These are phyloP conservation scores for Mycena crocata DNA, from an alignment of 768 basidiomycete genomes.

Conservation along the genomic window DNA sequence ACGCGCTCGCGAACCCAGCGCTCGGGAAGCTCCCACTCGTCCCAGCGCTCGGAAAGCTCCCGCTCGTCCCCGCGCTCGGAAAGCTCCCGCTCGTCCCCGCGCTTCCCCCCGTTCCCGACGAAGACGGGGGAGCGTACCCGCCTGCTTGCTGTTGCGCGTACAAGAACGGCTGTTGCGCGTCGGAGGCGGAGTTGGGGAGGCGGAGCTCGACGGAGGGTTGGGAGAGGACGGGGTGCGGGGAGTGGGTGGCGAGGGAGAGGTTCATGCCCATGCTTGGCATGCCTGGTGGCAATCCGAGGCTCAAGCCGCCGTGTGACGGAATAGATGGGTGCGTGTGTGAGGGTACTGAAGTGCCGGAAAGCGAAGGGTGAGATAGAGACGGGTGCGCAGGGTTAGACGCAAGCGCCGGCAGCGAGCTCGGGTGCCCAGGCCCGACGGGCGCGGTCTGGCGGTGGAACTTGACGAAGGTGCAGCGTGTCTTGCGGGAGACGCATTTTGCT, in stretches of 20 bases:
- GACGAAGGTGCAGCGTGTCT: slow-evolving; percentile 81
- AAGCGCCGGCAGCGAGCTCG: slow-evolving; percentile 46
- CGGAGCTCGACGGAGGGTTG: neutral
- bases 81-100: neutral
- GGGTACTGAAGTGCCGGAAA: too few species aligned
- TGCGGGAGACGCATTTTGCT: slow-evolving; percentile 83
- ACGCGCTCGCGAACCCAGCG: neutral
- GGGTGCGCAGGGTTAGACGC: slow-evolving; percentile 20
- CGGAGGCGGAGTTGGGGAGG: neutral
- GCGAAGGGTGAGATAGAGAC: neutral
- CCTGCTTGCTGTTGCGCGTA: slow-evolving; percentile 27
- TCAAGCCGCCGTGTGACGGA: too few species aligned
- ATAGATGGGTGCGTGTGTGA: too few species aligned
- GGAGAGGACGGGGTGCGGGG: neutral
- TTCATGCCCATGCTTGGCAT: neutral
- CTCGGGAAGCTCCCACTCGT: neutral
- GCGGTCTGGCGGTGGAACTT: slow-evolving; percentile 88
- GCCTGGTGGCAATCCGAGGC: too few species aligned
- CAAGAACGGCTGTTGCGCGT: slow-evolving; percentile 6
- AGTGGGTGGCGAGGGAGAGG: neutral
- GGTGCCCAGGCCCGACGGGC: slow-evolving; percentile 79
- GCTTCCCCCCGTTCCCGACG: too few species aligned
- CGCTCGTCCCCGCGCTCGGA: neutral
- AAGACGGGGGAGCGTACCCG: neutral
- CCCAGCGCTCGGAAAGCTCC: neutral